phyloP scores from a whole-genome alignment of 192 early-diverging fungal species.

The Rhizoclosmatium globosum region DNA sequence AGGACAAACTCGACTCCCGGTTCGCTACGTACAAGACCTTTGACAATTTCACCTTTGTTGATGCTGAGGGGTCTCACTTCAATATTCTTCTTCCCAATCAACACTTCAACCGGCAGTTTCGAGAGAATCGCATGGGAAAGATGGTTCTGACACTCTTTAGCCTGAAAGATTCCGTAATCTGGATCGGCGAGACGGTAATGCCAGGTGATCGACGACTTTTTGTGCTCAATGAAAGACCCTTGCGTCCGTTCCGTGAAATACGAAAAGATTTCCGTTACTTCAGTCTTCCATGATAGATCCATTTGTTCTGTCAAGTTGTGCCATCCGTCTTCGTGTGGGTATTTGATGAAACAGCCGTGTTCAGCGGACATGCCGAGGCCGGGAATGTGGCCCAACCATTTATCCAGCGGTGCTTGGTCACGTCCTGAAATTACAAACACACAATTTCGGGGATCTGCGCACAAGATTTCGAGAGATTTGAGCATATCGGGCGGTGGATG shows the following conservation, averaged over 20 bases:
- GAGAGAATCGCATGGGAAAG: constrained; percentile 89
- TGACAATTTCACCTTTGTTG: constrained; percentile 98
- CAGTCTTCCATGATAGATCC: constrained; percentile 92
- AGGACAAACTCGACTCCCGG: constrained; percentile 86
- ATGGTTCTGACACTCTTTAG: constrained; percentile 97
- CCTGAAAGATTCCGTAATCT: constrained; percentile 93
- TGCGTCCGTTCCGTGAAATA: constrained; percentile 96
- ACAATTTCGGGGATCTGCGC: no score
- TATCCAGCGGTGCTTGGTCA: no score
- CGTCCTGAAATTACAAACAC: no score
- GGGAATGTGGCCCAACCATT: no score
- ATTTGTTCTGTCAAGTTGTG: constrained; percentile 62
- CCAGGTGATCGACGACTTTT: constrained; percentile 94
- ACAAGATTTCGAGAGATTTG: no score
- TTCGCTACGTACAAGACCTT: constrained; percentile 70
- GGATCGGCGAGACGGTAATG: constrained; percentile 96
- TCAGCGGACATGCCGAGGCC: no score
- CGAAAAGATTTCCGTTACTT: constrained; percentile 91
- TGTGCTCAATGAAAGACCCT: constrained; percentile 93
- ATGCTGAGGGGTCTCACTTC: constrained; percentile 91
- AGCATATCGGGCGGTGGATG: no score
- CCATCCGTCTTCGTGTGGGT: constrained; percentile 76
- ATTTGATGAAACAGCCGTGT: constrained; percentile 93
- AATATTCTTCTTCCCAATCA: constrained; percentile 96
- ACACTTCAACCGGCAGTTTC: constrained; percentile 93